phyloP scores from a whole-genome alignment of 345 rosid genomes.

The Raphanus raphanistrum region DNA sequence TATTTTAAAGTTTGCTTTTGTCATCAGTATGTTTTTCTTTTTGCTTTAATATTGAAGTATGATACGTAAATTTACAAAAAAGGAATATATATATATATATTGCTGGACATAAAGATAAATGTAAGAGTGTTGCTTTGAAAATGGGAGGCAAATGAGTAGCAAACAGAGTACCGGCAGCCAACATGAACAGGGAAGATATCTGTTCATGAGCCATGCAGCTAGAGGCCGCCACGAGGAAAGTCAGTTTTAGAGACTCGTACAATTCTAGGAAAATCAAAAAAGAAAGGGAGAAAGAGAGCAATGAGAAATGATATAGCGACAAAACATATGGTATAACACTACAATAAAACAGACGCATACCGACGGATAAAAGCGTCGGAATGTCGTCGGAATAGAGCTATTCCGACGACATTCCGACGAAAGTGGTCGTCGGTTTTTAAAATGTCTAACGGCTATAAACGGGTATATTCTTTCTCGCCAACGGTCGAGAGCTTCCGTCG shows the following conservation, averaged over 20 bases:
- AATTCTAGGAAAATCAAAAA: slow-evolving; percentile 1
- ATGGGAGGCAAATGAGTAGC: background rate
- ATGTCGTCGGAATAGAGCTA: no score
- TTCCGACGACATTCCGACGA: no score
- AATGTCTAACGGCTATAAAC: no score
- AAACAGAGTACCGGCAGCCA: background rate
- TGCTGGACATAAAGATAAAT: no score
- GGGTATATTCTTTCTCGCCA: no score
- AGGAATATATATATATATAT: no score
- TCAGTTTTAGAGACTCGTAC: background rate
- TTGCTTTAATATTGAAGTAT: background rate
- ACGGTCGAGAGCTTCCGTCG: no score
- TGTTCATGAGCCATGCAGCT: background rate
- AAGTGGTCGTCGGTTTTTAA: no score
- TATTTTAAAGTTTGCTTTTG: background rate
- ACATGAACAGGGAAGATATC: background rate
- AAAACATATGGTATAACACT: slow-evolving; percentile 17
- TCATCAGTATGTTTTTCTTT: background rate
- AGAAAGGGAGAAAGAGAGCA: background rate
- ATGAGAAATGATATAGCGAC: background rate
- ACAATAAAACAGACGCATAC: no score
- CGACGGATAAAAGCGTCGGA: no score
- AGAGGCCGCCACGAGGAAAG: slow-evolving; percentile 18
- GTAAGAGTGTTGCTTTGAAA: background rate
- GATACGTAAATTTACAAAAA: background rate